Percentiles rank a stretch among this genome's conserved stretches.
phyloP scores from a whole-genome alignment of 106 monocot genomes.

The Phalaenopsis equestris region DNA sequence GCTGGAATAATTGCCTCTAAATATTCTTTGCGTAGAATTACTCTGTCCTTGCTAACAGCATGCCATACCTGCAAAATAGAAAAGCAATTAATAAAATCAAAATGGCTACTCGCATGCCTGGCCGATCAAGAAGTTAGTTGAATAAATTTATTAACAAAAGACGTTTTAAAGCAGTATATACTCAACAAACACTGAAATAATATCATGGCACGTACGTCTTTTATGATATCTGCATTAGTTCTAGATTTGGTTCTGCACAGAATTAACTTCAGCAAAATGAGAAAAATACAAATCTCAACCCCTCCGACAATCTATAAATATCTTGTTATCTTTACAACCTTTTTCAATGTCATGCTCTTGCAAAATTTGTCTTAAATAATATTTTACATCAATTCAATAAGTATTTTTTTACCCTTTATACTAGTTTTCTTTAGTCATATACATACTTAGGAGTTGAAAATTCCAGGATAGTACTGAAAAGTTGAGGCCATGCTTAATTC shows the following conservation, averaged over 20 bases:
- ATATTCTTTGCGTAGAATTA: constrained; percentile 79
- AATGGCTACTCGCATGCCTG: background rate
- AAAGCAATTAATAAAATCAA: background rate
- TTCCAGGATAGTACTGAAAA: no score
- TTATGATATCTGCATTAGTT: background rate
- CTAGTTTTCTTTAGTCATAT: no score
- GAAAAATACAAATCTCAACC: background rate
- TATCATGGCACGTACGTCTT: background rate
- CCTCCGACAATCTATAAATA: no score
- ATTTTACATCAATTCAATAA: no score
- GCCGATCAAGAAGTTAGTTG: background rate
- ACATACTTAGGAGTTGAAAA: no score
- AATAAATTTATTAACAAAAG: background rate
- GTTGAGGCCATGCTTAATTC: no score
- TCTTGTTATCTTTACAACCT: no score
- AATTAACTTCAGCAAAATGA: background rate
- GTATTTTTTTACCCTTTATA: no score
- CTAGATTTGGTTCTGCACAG: background rate
- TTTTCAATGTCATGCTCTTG: no score
- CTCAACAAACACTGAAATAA: background rate
- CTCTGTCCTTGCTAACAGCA: constrained; percentile 75
- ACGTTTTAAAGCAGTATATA: background rate
- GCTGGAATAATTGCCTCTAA: constrained; percentile 87
- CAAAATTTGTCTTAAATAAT: no score
- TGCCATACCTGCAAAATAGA: constrained; percentile 75